phyloP scores from a whole-genome alignment of 2,329 filamentous ascomycete genomes.

The Metarhizium humberi region DNA sequence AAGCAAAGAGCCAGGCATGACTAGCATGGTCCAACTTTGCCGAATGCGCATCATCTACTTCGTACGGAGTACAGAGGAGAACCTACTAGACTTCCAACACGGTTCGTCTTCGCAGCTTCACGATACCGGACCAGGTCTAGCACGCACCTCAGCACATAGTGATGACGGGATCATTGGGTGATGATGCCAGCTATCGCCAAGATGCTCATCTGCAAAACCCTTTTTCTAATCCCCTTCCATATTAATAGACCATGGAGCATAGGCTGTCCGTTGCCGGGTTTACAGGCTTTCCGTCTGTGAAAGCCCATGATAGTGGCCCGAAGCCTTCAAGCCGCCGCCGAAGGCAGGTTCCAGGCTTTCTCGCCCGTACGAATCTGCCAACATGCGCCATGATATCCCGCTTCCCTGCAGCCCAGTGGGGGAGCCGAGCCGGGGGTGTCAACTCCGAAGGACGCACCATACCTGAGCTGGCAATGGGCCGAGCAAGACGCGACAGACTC shows the following conservation, averaged over 20 bases:
- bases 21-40: background rate
- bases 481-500: background rate
- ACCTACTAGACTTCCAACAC: background rate
- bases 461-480: conserved; percentile 5
- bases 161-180: background rate
- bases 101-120: background rate
- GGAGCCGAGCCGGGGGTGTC: background rate
- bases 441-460: background rate
- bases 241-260: too few species aligned
- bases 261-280: background rate
- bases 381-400: conserved; percentile 1
- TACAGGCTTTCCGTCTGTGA: background rate
- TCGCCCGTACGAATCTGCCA: background rate
- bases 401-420: conserved; percentile 2
- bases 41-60: background rate
- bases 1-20: too few species aligned
- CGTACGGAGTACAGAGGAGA: too few species aligned
- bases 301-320: background rate
- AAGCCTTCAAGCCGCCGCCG: background rate
- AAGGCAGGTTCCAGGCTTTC: background rate
- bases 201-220: background rate
- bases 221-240: background rate
- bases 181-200: background rate
- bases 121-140: background rate
- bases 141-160: background rate